Base-by-base conservation (phyloP, 495 filamentous ascomycete species). In the Hypomontagnella submonticulosa region DNA sequence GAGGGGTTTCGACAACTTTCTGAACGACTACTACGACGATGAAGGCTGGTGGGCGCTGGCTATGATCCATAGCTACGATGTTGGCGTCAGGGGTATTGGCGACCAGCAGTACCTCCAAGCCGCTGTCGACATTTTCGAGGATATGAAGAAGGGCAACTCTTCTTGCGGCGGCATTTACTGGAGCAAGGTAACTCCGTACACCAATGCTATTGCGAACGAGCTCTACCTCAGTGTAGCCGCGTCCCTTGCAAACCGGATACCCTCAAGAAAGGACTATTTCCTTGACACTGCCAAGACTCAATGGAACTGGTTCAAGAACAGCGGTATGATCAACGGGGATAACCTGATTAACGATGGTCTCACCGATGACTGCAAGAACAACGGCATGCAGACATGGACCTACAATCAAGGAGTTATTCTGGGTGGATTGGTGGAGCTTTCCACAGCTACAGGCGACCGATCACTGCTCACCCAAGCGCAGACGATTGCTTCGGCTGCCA, bases 371-470 rank as follows among this genome's bases (percentile, higher is more conserved):
- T 92, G 89, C 77, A 78, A 83, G 59, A 90, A 89, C 74, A 92
- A 92, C 71, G 81, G 81, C 27, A 73, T 76, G 33, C 80, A 81
- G 6, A 83, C 86, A 44, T 93, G 86, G 85, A 86, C 88, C 0
- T 94, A 94, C 78, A 94, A 92, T 77, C 90, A 94, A 75, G 90
- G 90, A 36, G 89, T 92, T 23, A 79, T 93, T 34, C 81, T 93
- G 10, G 90, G 90, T 11, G 91, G 82, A 0, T 81, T 92, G 1
- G 85, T 89, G 42, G 90, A 92, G 74, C 78, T 92, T 48, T 74
- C 80, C 71, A 77, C 73, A 57, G 87, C 86, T 0, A 80, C 81
- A 1, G 78, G 81, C 0, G 81, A 90, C 66, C 11, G 58, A 10
- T 75, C 79, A n/a, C 81, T 84, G 19, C 75, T 92, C 9, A 63